phyloP scores from a whole-genome alignment of 106 monocot species.

The Acanthochlamys bracteata region DNA sequence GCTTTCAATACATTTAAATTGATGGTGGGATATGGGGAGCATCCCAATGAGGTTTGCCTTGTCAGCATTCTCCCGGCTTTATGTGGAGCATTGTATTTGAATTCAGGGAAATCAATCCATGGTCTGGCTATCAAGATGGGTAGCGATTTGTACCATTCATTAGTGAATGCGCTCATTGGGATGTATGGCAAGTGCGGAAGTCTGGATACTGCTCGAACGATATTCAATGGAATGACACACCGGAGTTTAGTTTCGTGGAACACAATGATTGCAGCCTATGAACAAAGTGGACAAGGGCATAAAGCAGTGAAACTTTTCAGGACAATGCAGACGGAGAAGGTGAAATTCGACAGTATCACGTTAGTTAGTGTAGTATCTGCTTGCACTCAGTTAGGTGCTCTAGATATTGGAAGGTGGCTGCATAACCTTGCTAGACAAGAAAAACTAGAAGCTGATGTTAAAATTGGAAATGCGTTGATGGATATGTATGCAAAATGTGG shows the following conservation, averaged over 20 bases:
- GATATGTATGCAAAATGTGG: constrained; percentile 7
- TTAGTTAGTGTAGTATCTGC: constrained; percentile 2
- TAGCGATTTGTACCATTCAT: background rate
- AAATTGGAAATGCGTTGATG: constrained; percentile 2
- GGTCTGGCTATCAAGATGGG: background rate
- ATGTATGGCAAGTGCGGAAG: constrained; percentile 2
- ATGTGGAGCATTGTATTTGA: background rate
- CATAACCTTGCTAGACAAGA: background rate
- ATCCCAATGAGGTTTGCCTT: background rate
- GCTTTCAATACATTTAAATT: background rate
- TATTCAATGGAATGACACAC: background rate
- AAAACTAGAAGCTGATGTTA: constrained; percentile 2
- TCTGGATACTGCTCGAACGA: background rate
- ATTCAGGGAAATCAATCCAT: constrained; percentile 6
- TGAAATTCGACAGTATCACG: constrained; percentile 1
- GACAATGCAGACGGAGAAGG: constrained; percentile 1
- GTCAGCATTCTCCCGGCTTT: background rate
- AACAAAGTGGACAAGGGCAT: background rate
- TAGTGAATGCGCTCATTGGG: constrained; percentile 1
- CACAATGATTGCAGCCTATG: constrained; percentile 1
- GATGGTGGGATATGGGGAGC: background rate
- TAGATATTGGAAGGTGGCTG: constrained; percentile 2
- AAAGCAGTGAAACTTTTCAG: background rate
- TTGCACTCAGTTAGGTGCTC: constrained; percentile 2
- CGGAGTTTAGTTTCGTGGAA: constrained; percentile 2